Evolutionary conservation across 2,329 filamentous ascomycete species (phyloP), one percentile per base, ranked within the genome.

Genomic region (Trichoderma koningiopsis): DNA sequence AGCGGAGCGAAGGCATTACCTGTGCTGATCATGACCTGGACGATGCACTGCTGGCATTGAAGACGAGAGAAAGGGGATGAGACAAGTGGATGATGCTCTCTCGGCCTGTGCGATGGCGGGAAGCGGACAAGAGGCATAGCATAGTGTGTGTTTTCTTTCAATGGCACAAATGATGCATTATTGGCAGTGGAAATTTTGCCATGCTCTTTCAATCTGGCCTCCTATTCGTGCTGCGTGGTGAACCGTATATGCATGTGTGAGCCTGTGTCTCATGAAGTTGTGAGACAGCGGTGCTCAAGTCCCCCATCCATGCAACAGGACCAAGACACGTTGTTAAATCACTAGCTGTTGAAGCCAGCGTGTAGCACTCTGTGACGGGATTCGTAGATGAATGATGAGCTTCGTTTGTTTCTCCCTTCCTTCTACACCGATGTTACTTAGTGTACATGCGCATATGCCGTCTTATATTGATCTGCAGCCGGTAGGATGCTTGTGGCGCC

Each of bases 1-100:
- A 73, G 68, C 68, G 63, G 52, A 71, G 72, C 70, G 49, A 62
- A 63, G 53, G 37, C 47, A 37, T 55, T 40, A 61, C 59, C 58
- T 67, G 24, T 56, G 63, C 63, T 68, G 31, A 56, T 29, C 53
- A 61, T 71, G 11, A 33, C 31, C 33, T 56, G 59, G 24, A 56
- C n/a, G 65, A 62, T 65, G 68, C 63, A 65, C 40, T 8, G 68
- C 52, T 57, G 55, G 68, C 55, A 33, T 60, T 47, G 62, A 47
- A 68, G 57, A 53, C 37, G 13, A 24, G 22, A 49, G 52, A 16
- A n/a, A 29, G 47, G 29, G 16, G 59, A 69, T 37, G 52, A 55
- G 35, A 60, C 31, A 43, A 29, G 43, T 22, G 14, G 31, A 31
- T 19, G 47, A 31, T 16, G 47, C 56, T 62, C 43, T 52, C 43